Evolutionary conservation across 2,329 filamentous ascomycete species (phyloP).

Genomic region (Dactylellina leptospora): DNA sequence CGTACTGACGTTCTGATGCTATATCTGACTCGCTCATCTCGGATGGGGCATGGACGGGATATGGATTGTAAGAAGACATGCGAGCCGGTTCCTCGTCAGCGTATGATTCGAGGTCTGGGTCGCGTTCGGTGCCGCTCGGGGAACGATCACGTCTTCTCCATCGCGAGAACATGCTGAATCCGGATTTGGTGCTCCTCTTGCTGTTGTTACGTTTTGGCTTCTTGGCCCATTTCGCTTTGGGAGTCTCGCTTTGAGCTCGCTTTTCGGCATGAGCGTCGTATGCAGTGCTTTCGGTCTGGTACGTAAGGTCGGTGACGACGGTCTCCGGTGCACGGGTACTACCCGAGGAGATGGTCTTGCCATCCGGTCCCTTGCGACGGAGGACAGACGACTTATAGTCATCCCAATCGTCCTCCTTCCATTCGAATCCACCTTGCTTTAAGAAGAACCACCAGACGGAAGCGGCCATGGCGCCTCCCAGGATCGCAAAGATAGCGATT

Average conservation of each 20-base stretch:
- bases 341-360: conserved; percentile 59
- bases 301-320: conserved; percentile 49
- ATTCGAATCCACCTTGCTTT: conserved; percentile 93
- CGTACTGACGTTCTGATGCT: conserved; percentile 20
- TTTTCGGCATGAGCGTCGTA: conserved; percentile 37
- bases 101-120: conserved; percentile 50
- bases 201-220: conserved; percentile 44
- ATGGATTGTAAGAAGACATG: conserved; percentile 49
- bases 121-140: conserved; percentile 29
- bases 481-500: conserved; percentile 84
- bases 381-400: conserved; percentile 97
- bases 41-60: conserved; percentile 45
- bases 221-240: conserved; percentile 48
- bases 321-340: conserved; percentile 50
- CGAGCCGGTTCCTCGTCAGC: conserved; percentile 50
- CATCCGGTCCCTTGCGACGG: conserved; percentile 71
- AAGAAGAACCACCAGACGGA: conserved; percentile 96
- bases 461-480: conserved; percentile 78
- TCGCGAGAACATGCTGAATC: conserved; percentile 33
- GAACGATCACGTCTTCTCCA: conserved; percentile 42
- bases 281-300: conserved; percentile 34
- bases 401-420: conserved; percentile 88
- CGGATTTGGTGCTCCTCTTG: conserved; percentile 34
- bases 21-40: conserved; percentile 34
- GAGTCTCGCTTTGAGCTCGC: conserved; percentile 22